Percentiles rank a stretch among this genome's conserved stretches.
Conservation (phyloP, 768 basidiomycete genomes). For the Suillus clintonianus region DNA sequence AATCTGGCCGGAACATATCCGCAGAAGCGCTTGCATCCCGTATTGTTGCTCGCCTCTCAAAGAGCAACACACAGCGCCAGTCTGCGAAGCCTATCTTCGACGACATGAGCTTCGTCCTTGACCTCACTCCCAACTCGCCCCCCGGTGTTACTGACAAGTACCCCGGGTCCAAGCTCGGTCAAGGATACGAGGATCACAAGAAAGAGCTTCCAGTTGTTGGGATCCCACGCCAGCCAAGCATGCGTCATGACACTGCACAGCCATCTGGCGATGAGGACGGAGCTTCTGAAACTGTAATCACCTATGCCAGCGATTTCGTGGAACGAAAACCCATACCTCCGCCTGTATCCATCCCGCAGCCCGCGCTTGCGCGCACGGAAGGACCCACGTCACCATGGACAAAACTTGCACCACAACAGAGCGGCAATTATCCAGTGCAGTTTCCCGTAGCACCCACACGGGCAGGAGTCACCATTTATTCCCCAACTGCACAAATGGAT, state of each 20-base stretch:
- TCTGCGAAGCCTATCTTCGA: constrained; percentile 40
- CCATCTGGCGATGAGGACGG: constrained; percentile 16
- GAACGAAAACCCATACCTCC: constrained; percentile 33
- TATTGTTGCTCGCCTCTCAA: constrained; percentile 1
- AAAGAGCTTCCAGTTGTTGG: constrained; percentile 23
- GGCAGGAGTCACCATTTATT: constrained; percentile 4
- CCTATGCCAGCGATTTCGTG: constrained; percentile 24
- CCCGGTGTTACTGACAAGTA: constrained; percentile 30
- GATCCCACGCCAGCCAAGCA: constrained; percentile 24
- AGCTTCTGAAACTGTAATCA: background rate
- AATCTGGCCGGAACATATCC: constrained; percentile 9
- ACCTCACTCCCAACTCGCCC: constrained; percentile 51
- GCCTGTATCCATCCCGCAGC: constrained; percentile 18
- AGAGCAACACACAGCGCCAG: constrained; percentile 18
- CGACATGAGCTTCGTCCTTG: constrained; percentile 47
- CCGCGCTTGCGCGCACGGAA: constrained; percentile 6
- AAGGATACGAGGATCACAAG: constrained; percentile 27
- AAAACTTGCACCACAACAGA: constrained; percentile 17
- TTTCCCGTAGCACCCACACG: constrained; percentile 10
- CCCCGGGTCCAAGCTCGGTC: constrained; percentile 26
- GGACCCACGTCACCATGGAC: constrained; percentile 22
- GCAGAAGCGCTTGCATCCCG: constrained; percentile 12
- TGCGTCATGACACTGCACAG: constrained; percentile 7
- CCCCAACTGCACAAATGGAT: background rate
- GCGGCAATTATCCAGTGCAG: background rate